Evolutionary conservation across 305 asterid species (phyloP).

Genomic region (Solanum hybrid): DNA sequence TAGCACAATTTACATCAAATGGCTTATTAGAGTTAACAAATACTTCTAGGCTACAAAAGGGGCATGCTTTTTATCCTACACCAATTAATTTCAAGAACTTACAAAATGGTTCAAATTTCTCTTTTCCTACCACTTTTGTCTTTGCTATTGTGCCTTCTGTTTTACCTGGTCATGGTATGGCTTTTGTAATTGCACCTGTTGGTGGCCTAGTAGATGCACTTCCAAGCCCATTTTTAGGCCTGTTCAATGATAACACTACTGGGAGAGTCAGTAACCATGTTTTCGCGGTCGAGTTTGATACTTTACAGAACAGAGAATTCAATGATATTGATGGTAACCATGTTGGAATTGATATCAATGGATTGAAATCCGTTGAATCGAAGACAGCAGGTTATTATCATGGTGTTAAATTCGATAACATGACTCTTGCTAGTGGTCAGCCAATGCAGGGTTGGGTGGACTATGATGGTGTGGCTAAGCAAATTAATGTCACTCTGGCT

Average conservation of each 20-base stretch:
- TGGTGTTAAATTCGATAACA: not conserved
- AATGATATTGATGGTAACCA: constrained; percentile 25
- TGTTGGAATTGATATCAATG: constrained; percentile 21
- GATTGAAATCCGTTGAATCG: constrained; percentile 8
- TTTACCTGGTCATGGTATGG: not conserved
- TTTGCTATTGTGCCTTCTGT: not conserved
- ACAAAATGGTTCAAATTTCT: not conserved
- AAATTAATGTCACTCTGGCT: constrained; percentile 11
- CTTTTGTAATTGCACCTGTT: not conserved
- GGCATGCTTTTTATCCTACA: not conserved
- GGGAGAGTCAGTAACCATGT: constrained; percentile 13
- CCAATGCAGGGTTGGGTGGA: constrained; percentile 24
- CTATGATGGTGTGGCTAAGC: constrained; percentile 7
- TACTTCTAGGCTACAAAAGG: not conserved
- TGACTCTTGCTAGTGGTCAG: constrained; percentile 13
- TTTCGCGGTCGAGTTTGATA: constrained; percentile 24
- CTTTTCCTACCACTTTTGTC: not conserved
- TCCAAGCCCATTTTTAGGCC: constrained; percentile 19
- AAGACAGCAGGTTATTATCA: constrained; percentile 21
- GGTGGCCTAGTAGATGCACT: constrained; percentile 6
- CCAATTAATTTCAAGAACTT: constrained; percentile 6
- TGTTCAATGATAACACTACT: constrained; percentile 7
- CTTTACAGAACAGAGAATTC: constrained; percentile 10
- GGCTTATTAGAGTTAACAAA: constrained; percentile 3
- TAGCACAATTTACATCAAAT: not conserved